These are phyloP conservation scores for Penicillium sp. DNA, from an alignment of 2,329 filamentous ascomycete species.

Conservation along the genomic window DNA sequence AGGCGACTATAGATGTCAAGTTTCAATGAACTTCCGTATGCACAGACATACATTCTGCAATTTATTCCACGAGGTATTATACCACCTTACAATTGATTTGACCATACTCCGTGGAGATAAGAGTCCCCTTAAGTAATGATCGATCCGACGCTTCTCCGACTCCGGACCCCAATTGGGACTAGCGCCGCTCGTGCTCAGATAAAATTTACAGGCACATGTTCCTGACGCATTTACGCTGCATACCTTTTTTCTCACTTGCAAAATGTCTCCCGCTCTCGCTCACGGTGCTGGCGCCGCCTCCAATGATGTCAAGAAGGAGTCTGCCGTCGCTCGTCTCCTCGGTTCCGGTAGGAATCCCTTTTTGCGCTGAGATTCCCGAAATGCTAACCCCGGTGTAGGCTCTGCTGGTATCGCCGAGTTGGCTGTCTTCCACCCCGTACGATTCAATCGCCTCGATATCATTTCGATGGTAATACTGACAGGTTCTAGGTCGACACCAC, in stretches of 20 bases:
- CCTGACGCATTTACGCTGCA: slow-evolving; percentile 17
- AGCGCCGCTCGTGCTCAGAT: slow-evolving; percentile 21
- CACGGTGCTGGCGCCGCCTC: slow-evolving; percentile 48
- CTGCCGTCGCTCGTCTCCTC: slow-evolving; percentile 79
- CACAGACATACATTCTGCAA: neutral
- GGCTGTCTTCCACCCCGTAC: slow-evolving; percentile 86
- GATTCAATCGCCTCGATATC: slow-evolving; percentile 25
- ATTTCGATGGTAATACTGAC: slow-evolving; percentile 21
- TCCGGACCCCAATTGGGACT: slow-evolving; percentile 24
- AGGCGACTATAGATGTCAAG: neutral
- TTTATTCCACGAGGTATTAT: neutral
- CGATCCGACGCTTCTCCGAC: slow-evolving; percentile 16
- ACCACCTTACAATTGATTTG: too few relatives aligned
- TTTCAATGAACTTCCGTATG: neutral
- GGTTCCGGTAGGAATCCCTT: slow-evolving; percentile 72
- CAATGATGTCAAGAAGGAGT: slow-evolving; percentile 77
- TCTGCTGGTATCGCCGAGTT: slow-evolving; percentile 91
- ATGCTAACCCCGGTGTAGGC: slow-evolving; percentile 54
- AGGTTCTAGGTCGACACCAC: slow-evolving; percentile 82
- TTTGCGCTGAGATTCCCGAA: neutral
- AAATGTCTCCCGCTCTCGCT: slow-evolving; percentile 58
- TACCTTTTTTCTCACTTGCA: slow-evolving; percentile 10
- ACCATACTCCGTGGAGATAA: too few relatives aligned
- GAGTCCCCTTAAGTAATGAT: neutral
- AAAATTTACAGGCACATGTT: slow-evolving; percentile 24